Percentiles rank a stretch among this genome's conserved stretches.
These are phyloP conservation scores for Conringia planisiliqua DNA, from an alignment of 345 rosid species.

Conservation along the genomic window DNA sequence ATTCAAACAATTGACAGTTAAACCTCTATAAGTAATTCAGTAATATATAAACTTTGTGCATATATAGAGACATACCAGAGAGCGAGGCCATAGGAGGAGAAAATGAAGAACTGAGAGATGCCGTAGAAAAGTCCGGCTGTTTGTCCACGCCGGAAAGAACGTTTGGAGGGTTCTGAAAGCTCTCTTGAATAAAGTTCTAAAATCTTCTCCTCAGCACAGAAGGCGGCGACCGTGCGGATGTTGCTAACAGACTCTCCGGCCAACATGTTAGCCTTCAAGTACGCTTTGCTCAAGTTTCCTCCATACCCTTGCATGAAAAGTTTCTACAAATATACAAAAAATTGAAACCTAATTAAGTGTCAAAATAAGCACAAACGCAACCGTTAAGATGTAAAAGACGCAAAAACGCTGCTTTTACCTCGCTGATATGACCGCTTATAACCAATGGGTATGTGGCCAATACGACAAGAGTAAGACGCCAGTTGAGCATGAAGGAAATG, in stretches of 20 bases:
- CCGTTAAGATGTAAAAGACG: background rate
- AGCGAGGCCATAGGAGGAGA: constrained; percentile 94
- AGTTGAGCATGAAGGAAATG: constrained; percentile 82
- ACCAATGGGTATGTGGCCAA: constrained; percentile 77
- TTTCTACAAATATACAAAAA: constrained; percentile 55
- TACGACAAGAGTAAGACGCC: constrained; percentile 92
- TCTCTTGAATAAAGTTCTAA: constrained; percentile 71
- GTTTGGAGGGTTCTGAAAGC: constrained; percentile 76
- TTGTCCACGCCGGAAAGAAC: constrained; percentile 81
- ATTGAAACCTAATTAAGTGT: background rate
- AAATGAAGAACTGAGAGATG: constrained; percentile 92
- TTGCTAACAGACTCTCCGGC: constrained; percentile 97
- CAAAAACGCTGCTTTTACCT: constrained; percentile 46
- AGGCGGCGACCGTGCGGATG: constrained; percentile 89
- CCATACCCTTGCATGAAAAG: constrained; percentile 97
- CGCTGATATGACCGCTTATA: constrained; percentile 95
- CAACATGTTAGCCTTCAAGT: constrained; percentile 89
- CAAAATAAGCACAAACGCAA: background rate
- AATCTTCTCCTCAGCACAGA: constrained; percentile 85
- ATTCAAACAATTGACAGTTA: background rate
- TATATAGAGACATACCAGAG: constrained; percentile 54
- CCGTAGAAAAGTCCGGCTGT: constrained; percentile 90
- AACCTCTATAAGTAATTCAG: too few relatives aligned
- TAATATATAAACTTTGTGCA: background rate
- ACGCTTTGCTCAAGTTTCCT: constrained; percentile 90